Percentiles rank a stretch among this genome's conserved stretches.
Evolutionary conservation across 768 basidiomycete genomes (phyloP).

Genomic region (Suillus cothurnatus): DNA sequence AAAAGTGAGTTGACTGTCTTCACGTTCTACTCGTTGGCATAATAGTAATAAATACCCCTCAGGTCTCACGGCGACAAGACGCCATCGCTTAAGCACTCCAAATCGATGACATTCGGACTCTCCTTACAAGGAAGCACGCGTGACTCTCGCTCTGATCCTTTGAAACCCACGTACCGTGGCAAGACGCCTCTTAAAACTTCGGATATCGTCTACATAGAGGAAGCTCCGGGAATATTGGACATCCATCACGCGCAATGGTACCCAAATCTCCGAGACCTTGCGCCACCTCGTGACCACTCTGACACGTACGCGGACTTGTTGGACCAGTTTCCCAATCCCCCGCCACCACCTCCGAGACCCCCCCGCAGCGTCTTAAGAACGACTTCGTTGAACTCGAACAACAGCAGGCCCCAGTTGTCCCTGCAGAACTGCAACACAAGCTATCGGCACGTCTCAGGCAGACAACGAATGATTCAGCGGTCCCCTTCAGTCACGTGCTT

Average conservation of each 20-base stretch:
- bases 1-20: conserved; percentile 10
- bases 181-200: conserved; percentile 13
- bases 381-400: conserved; percentile 8
- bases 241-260: conserved; percentile 3
- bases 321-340: conserved; percentile 16
- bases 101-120: conserved; percentile 13
- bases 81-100: conserved; percentile 14
- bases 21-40: neutral
- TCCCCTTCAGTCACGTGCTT: neutral
- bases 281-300: neutral
- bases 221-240: conserved; percentile 5
- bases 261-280: neutral
- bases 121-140: conserved; percentile 3
- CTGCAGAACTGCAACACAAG: neutral
- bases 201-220: conserved; percentile 13
- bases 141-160: neutral
- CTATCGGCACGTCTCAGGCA: neutral
- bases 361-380: conserved; percentile 6
- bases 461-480: neutral
- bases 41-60: neutral
- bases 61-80: conserved; percentile 8
- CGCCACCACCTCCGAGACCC: conserved; percentile 13
- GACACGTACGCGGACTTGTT: conserved; percentile 9
- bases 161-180: conserved; percentile 12
- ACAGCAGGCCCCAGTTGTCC: neutral